Percentiles rank a stretch among this genome's conserved stretches.
Conservation (phyloP, 441 rosid species). For the Populus tomentosa region DNA sequence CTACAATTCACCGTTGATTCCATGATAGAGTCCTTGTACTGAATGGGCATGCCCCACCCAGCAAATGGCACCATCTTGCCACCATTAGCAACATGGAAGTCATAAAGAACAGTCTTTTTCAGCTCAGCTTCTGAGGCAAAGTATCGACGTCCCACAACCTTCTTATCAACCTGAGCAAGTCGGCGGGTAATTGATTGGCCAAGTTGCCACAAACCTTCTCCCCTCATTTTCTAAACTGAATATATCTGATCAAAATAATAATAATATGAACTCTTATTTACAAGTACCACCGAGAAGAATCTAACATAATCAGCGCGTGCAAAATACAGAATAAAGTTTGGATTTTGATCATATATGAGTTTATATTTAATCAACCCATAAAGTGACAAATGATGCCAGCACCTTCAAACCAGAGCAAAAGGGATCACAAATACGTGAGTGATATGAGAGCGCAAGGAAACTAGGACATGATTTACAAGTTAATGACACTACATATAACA, state of each 20-base stretch:
- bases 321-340: neutral
- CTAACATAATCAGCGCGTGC: neutral
- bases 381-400: neutral
- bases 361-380: neutral
- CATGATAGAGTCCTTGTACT: conserved; percentile 95
- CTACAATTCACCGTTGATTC: conserved; percentile 95
- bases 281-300: neutral
- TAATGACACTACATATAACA: neutral
- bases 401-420: neutral
- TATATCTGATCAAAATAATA: conserved; percentile 24
- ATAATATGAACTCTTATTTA: neutral
- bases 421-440: neutral
- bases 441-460: neutral
- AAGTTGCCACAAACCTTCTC: conserved; percentile 88
- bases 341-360: neutral
- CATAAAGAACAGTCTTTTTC: conserved; percentile 82
- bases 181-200: conserved; percentile 87
- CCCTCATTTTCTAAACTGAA: conserved; percentile 59
- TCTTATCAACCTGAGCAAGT: conserved; percentile 72
- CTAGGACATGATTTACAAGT: neutral
- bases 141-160: conserved; percentile 53
- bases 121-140: conserved; percentile 73
- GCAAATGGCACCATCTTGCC: conserved; percentile 99
- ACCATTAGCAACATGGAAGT: conserved; percentile 73
- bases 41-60: conserved; percentile 99